Base-by-base conservation (phyloP, 495 filamentous ascomycete genomes). In the Venustampulla echinocandica region DNA sequence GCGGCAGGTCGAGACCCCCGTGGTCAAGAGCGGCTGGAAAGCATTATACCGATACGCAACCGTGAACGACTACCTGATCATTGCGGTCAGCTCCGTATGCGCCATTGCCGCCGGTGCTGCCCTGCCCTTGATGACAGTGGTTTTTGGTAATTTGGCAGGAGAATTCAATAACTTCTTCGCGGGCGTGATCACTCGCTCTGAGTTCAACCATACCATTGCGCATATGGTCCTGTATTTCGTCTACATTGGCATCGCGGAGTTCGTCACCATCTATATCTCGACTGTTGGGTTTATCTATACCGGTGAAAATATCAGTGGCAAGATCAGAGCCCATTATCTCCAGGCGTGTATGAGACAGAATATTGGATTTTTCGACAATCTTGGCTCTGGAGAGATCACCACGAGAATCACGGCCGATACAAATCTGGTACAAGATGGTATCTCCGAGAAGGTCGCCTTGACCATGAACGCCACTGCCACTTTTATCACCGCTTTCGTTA, bases 271-370 rank as follows among this genome's bases (percentile, higher is more conserved):
- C 38, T 96, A 95, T 58, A 64, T 90, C 45, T 74, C 80, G 17
- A 95, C 87, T 1, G 80, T 90, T 18, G 86, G 85, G 3, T 96
- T 92, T 67, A 93, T 95, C 56, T 95, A 96, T 60, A 86, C 84
- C 0, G 92, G 90, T 46, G 92, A 97, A 61, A 84, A 93, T 54
- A 75, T 90, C 57, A 81, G 84, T 19, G 79, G 78, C 52, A 89
- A 90, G 67, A 87, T 95, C 54, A 79, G 89, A 36, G 80, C 87
- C 60, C 76, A 84, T 43, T 95, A 95, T 61, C 74, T 95, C 2
- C 69, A 75, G 48, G 85, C 86, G 36, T 90, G 89, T 56, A 69
- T 95, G 69, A 77, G 80, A 33, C 89, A 95, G 60, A 95, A 95
- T 63, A 87, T 95, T 59, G 89, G 79, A 41, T 94, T 87, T 60